Base-by-base conservation (phyloP, 306 rosid genomes). In the cucumber (Cucumis sativus) region DNA sequence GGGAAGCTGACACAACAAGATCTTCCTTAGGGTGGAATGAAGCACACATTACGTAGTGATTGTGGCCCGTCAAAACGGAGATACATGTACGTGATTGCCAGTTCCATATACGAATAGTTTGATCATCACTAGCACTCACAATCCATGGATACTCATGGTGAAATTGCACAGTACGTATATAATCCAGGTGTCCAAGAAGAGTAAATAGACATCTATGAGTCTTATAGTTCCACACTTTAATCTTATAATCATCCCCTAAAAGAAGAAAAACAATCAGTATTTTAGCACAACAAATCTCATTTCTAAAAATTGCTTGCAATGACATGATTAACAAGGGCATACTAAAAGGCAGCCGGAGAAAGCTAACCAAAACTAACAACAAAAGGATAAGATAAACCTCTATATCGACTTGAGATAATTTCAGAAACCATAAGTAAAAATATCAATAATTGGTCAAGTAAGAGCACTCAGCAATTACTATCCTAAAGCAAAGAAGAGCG, bases 171-270 rank as follows among this genome's bases (percentile, higher is more conserved):
- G 98, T 93, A 33, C 98, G 98, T n/a, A 93, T 93, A 77, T 93
- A 93, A 85, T 93, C 98, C 70, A 93, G 98, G 83, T 93, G 98
- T 79, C 98, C 98, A 47, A 93, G 88, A 71, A 93, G 97, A 56
- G 98, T 91, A 83, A 93, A 93, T 74, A 93, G 88, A 83, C 98
- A 93, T 84, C 97, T 85, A 57, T 93, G 98, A 89, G 90, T 82
- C 92, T 93, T 93, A 87, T 93, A 91, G 92, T 93, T 93, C 98
- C 98, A 93, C 72, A 93, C 98, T 80, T 93, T 93, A 81, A 93
- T 93, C 87, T 93, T 93, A 87, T 93, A 93, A 79, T 93, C 98
- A 80, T 93, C 98, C 88, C 98, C 98, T 93, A 90, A 79, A 74
- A 71, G 79, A 74, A 77, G 71, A 77, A 74, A 77, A 70, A 25